These are phyloP conservation scores for Tuber microsphaerosporum DNA, from an alignment of 495 filamentous ascomycete genomes.

Conservation along the genomic window DNA sequence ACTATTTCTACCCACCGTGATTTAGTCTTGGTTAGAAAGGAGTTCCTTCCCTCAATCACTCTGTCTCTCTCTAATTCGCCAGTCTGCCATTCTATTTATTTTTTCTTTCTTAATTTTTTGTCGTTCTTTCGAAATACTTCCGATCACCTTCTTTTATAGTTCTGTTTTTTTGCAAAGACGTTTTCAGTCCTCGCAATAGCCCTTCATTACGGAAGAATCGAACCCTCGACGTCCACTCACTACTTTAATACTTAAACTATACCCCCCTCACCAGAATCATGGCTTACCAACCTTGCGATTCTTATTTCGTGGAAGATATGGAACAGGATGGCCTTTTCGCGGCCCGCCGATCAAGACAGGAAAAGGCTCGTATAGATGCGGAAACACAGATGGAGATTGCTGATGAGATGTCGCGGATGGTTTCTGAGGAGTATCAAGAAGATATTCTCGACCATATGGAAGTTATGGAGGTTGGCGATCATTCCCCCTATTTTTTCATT, in stretches of 20 bases:
- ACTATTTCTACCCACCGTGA: conserved; percentile 33
- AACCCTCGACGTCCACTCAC: conserved; percentile 40
- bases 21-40: conserved; percentile 34
- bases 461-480: conserved; percentile 63
- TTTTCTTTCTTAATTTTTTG: conserved; percentile 32
- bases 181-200: conserved; percentile 33
- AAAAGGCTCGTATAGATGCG: conserved; percentile 39
- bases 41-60: conserved; percentile 31
- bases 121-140: conserved; percentile 40
- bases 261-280: conserved; percentile 53
- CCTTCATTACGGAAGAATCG: conserved; percentile 41
- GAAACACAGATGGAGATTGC: conserved; percentile 53
- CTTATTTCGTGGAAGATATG: conserved; percentile 72
- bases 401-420: conserved; percentile 73
- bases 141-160: conserved; percentile 37
- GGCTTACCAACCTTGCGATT: conserved; percentile 68
- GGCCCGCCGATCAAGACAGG: conserved; percentile 36
- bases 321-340: conserved; percentile 41
- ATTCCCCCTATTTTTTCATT: conserved; percentile 3
- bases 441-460: conserved; percentile 90
- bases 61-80: conserved; percentile 37
- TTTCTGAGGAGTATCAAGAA: conserved; percentile 81
- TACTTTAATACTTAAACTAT: conserved; percentile 30
- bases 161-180: conserved; percentile 32
- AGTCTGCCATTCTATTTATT: conserved; percentile 29